These are phyloP conservation scores for Pleodorina starrii DNA, from an alignment of 139 green algal genomes.

Conservation along the genomic window DNA sequence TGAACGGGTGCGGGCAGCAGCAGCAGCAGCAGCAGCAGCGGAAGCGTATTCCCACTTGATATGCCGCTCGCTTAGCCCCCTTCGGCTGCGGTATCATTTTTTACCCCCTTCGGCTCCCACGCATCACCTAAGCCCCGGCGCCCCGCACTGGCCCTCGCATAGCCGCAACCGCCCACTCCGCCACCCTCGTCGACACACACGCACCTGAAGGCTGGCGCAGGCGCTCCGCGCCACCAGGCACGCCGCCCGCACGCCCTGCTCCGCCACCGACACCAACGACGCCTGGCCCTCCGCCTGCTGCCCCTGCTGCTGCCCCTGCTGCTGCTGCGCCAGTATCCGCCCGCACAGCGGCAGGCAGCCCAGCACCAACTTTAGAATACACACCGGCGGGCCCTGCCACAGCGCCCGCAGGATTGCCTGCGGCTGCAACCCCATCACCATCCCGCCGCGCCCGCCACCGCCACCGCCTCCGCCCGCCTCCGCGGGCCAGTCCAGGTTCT, in stretches of 20 bases:
- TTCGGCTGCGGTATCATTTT: too few relatives aligned
- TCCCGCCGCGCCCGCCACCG: not conserved
- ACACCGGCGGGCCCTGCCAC: constrained; percentile 13
- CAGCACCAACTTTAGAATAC: constrained; percentile 35
- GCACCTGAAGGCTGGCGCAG: not conserved
- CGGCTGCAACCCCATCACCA: not conserved
- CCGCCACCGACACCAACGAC: not conserved
- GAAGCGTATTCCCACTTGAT: too few relatives aligned
- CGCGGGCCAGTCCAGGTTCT: constrained; percentile 29
- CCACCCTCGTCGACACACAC: not conserved
- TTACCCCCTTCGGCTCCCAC: too few relatives aligned
- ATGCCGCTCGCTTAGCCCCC: too few relatives aligned
- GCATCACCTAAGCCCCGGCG: too few relatives aligned
- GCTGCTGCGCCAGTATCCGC: constrained; percentile 1
- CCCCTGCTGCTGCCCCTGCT: not conserved
- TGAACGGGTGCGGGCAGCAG: too few relatives aligned
- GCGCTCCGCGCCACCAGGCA: not conserved
- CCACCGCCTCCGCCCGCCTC: not conserved
- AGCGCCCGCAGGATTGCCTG: constrained; percentile 20
- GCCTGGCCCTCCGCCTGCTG: not conserved
- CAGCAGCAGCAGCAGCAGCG: too few relatives aligned
- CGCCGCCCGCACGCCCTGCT: not conserved
- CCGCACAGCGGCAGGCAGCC: constrained; percentile 47
- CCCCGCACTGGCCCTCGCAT: too few relatives aligned
- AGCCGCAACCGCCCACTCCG: too few relatives aligned